Evolutionary conservation across 331 rosid genomes (phyloP), one percentile per base, ranked within the genome.

Genomic region (Phaseolus coccineus): DNA sequence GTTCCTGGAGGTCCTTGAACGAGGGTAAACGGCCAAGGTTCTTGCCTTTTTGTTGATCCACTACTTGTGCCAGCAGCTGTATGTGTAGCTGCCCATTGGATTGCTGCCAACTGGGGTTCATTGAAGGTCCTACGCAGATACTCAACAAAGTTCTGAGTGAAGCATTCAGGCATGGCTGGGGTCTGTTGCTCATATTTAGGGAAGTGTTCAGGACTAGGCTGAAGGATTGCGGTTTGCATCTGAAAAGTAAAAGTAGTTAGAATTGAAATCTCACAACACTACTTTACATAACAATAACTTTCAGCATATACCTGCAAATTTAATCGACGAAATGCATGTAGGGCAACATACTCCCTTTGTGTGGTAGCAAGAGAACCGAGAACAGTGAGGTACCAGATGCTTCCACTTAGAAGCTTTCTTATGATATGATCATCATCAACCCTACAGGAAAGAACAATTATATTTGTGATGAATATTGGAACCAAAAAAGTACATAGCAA

Each of bases 1-100:
- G 99, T 96, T 67, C 99, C 99, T 4, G 99, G 99, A 79, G 99
- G 99, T 66, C 99, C 98, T 85, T 96, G 99, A 62, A 96, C 99
- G 67, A 96, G 99, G 42, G 99, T 96, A 81, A 96, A 96, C 28
- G 99, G 99, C 99, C 99, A 96, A 10, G 99, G 98, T 56, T 94
- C 98, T 87, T 92, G 98, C 90, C 89, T 91, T 88, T 91, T 96
- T 48, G 89, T 73, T 31, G 86, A 77, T 67, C 92, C 91, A 69
- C 97, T 93, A 84, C 91, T 90, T 56, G 98, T 96, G 82, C 99
- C 99, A 57, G 99, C 98, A 81, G 99, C 99, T 39, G 99, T 96
- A 84, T 96, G 99, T 76, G 76, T 92, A 28, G 99, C 99, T 10
- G 99, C 99, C 99, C 99, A 96, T 22, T 96, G 96, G 79, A 96